Evolutionary conservation across 164 flowering plant genomes (phyloP), one percentile per base, ranked within the genome.

Genomic region (Chloranthus sessilifolius): DNA sequence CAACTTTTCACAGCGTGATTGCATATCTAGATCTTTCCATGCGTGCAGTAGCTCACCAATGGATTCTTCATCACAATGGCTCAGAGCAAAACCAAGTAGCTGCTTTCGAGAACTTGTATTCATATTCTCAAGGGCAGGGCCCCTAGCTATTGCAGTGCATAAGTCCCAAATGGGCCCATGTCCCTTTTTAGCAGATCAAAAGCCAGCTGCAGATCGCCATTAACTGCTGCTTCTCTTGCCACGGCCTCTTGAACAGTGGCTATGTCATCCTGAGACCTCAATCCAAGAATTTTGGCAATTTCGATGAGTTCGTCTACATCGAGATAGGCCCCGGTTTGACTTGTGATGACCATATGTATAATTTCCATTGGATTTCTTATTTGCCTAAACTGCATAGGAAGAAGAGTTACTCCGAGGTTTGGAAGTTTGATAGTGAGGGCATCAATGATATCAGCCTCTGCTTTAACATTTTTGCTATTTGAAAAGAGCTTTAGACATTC

Each of bases 161-260:
- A 94, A 68, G 59, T 94, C 99, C 99, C 99, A 94, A 53, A 85
- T 59, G 21, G 63, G 61, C 51, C 97, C 97, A 66, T 89, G 90
- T 2, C 95, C 94, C 62, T 85, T 89, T 60, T 72, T 81, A 16
- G 86, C 78, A 85, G 83, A 71, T 87, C 95, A 72, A 76, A 85
- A 30, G 99, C 94, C 65, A 85, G 66, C 61, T 89, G 97, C 42
- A 94, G 74, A 73, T 94, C 97, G 52, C 95, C 97, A 33, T 87
- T 75, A 54, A 79, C 95, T 40, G 97, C 99, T 58, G 99, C 97
- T 75, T 94, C 99, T 71, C 99, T 76, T 47, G 99, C 96, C 69
- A 87, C 81, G 49, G 88, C 87, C 74, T 94, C 99, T 70, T 94
- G 87, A 51, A 94, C 85, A 43, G 77, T 72, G 47, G 95, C 78